A percentile compares a stretch with the other conserved stretches of the same genome.
These are phyloP conservation scores for Capronia americana DNA, from an alignment of 2,329 filamentous ascomycete species.

Conservation along the genomic window DNA sequence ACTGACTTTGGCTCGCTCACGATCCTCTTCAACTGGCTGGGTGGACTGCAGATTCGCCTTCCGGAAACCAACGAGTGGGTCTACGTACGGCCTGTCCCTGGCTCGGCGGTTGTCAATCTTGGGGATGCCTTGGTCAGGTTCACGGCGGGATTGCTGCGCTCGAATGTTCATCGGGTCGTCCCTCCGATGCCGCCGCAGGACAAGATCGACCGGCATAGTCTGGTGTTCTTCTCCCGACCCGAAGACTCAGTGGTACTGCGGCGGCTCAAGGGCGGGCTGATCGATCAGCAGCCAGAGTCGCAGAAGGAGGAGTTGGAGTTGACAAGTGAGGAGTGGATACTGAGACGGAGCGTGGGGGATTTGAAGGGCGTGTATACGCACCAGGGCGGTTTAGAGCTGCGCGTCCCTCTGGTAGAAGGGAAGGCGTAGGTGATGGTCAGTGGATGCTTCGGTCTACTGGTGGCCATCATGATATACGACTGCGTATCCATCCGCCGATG, in stretches of 20 bases:
- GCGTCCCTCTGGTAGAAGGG: constrained; percentile 3
- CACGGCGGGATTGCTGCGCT: constrained; percentile 50
- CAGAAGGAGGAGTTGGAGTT: constrained; percentile 18
- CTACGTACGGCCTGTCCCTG: constrained; percentile 59
- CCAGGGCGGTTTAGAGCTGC: constrained; percentile 12
- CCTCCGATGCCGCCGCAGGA: constrained; percentile 57
- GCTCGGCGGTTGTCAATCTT: constrained; percentile 54
- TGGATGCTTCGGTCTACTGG: background rate
- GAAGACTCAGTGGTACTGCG: constrained; percentile 15
- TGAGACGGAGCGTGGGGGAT: constrained; percentile 17
- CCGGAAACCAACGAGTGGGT: constrained; percentile 17
- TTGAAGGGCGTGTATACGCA: constrained; percentile 21
- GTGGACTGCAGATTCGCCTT: constrained; percentile 17
- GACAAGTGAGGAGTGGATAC: constrained; percentile 19
- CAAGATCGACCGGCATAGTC: constrained; percentile 54
- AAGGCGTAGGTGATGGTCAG: background rate
- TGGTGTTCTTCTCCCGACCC: constrained; percentile 63
- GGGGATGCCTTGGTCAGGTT: constrained; percentile 55
- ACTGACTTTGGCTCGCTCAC: constrained; percentile 56
- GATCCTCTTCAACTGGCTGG: constrained; percentile 46
- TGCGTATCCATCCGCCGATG: background rate
- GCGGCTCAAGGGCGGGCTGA: constrained; percentile 16
- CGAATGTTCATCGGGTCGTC: constrained; percentile 58
- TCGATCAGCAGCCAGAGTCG: constrained; percentile 14
- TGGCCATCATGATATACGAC: background rate